Evolutionary conservation across 345 rosid genomes (phyloP).

Genomic region (Aquilaria malaccensis): DNA sequence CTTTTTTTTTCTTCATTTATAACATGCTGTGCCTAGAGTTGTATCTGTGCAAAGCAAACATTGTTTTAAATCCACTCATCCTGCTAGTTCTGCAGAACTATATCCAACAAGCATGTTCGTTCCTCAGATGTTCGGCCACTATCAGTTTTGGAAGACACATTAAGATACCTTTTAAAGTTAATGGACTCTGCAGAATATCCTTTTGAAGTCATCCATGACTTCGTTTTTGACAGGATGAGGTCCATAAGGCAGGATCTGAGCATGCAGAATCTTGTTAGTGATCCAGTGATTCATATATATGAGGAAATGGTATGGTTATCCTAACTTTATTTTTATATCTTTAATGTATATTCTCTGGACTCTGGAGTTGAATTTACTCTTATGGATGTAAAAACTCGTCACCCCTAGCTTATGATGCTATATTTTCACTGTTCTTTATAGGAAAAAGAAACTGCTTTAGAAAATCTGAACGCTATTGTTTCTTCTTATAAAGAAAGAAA

Average conservation of each 20-base stretch:
- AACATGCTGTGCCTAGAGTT: no score
- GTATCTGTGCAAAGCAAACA: no score
- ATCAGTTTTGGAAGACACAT: constrained; percentile 63
- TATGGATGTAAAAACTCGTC: no score
- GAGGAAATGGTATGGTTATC: constrained; percentile 70
- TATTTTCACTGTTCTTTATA: no score
- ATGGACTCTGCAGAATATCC: constrained; percentile 49
- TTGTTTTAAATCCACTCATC: not conserved
- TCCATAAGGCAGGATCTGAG: constrained; percentile 90
- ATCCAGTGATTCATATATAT: constrained; percentile 54
- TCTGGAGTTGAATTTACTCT: no score
- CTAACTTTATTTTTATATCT: not conserved
- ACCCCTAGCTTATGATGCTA: no score
- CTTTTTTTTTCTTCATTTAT: no score
- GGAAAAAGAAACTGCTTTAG: no score
- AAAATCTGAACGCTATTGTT: no score
- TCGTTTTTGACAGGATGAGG: constrained; percentile 87
- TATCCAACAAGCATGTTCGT: constrained; percentile 43
- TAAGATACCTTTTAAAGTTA: constrained; percentile 58
- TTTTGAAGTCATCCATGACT: constrained; percentile 88
- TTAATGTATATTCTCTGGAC: constrained; percentile 1
- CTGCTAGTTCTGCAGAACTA: constrained; percentile 88
- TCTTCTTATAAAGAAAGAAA: no score
- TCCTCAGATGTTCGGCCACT: constrained; percentile 73
- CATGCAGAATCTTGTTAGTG: constrained; percentile 71